Conservation (phyloP, 495 filamentous ascomycete genomes). For the Gamarada debralockiae region DNA sequence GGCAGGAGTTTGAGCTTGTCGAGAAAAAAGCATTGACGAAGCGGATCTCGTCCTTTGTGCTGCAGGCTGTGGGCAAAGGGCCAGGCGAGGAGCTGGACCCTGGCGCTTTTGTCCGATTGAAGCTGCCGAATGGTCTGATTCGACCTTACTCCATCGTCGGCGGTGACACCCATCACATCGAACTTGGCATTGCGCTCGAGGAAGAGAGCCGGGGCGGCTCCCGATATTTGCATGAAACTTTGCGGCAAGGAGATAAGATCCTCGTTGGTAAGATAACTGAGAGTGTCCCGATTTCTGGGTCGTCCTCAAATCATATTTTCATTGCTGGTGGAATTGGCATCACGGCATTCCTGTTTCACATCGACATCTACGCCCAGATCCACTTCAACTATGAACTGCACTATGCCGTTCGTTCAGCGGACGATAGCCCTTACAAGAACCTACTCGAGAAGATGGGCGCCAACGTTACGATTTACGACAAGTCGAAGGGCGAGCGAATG, state of each 20-base stretch:
- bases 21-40: constrained; percentile 39
- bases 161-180: constrained; percentile 35
- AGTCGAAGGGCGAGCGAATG: constrained; percentile 40
- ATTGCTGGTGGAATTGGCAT: constrained; percentile 50
- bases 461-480: constrained; percentile 41
- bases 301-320: constrained; percentile 45
- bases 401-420: constrained; percentile 41
- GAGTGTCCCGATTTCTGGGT: constrained; percentile 24
- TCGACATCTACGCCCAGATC: constrained; percentile 22
- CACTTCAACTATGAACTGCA: constrained; percentile 43
- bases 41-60: constrained; percentile 36
- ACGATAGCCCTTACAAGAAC: constrained; percentile 41
- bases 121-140: constrained; percentile 34
- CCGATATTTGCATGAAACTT: constrained; percentile 35
- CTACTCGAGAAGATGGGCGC: constrained; percentile 20
- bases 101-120: constrained; percentile 41
- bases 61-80: constrained; percentile 23
- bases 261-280: constrained; percentile 38
- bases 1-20: constrained; percentile 40
- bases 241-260: constrained; percentile 41
- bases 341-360: constrained; percentile 42
- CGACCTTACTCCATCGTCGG: constrained; percentile 43
- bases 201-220: constrained; percentile 43
- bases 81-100: constrained; percentile 19
- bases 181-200: constrained; percentile 43